Base-by-base conservation (phyloP, 2,329 filamentous ascomycete genomes). In the Myriosclerotinia duriaeana region DNA sequence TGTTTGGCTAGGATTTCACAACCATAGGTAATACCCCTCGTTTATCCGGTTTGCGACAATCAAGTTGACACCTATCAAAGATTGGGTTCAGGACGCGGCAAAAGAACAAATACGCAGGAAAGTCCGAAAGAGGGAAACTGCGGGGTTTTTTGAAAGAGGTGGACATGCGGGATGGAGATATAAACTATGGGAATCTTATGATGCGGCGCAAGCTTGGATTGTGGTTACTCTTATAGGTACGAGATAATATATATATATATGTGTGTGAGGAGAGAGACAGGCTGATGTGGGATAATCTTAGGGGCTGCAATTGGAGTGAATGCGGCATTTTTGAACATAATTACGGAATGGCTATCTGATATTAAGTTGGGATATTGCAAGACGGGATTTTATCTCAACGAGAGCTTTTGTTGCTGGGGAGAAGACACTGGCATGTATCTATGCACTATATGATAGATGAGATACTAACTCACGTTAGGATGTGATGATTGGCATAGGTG, bases 381-480 rank as follows among this genome's bases (percentile, higher is more conserved):
- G 15, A 97, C 93, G 11, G 94, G 89, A 3, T 99, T 98, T 78
- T 99, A 99, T 77, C 84, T 99, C 67, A 99, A 99, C 78, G 92
- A 98, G 82, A 90, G 87, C 77, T 99, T 99, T 78, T 99, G 95
- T 79, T 99, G 95, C 77, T 99, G 93, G 93, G 95, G 95, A 48
- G 91, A 95, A 66, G 93, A 97, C 73, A 89, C 87, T 75, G 93
- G 88, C 88, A 79, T 54, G 79, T 55, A 36, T 46, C n/a, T 38
- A 26, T 58, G 60, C 53, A 46, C 3, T 42, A 34, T 52, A 40
- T 12, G 9, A 26, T 42, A 40, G 53, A 15, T 52, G 53, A 26
- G 53, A 53, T 52, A 66, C 73, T 76, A 54, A 76, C 64, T 52
- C 12, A 30, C n/a, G 46, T 30, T 71, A 90, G 89, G 92, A 5